Evolutionary conservation across 495 filamentous ascomycete species (phyloP).

Genomic region (Cenococcum geophilum): DNA sequence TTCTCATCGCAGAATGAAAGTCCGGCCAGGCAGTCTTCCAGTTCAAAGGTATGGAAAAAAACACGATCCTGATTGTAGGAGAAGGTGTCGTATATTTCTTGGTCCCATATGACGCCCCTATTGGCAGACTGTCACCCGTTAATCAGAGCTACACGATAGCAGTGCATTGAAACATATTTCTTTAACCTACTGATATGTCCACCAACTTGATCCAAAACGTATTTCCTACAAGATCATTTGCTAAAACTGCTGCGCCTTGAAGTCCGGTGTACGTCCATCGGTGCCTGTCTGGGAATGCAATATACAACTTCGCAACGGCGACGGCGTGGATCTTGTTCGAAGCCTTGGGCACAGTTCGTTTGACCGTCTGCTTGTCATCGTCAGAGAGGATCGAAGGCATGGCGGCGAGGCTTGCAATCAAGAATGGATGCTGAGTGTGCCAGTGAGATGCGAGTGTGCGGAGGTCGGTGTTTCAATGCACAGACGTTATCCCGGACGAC

Average conservation of each 20-base stretch:
- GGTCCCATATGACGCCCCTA: conserved; percentile 94
- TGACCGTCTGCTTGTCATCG: conserved; percentile 88
- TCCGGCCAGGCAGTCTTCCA: conserved; percentile 82
- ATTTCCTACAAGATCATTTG: conserved; percentile 88
- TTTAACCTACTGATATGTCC: conserved; percentile 74
- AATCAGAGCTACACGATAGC: background rate
- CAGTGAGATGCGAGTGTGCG: background rate
- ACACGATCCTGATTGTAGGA: conserved; percentile 90
- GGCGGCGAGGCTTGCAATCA: conserved; percentile 21
- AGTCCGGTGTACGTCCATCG: conserved; percentile 93
- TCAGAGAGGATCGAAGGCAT: conserved; percentile 89
- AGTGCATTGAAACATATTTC: background rate
- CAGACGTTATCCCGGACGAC: background rate
- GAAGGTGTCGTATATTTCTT: conserved; percentile 94
- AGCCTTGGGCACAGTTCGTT: conserved; percentile 81
- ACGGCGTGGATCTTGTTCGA: conserved; percentile 94
- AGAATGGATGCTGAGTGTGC: background rate
- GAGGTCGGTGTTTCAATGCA: background rate
- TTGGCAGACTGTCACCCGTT: conserved; percentile 54
- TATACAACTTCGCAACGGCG: conserved; percentile 88
- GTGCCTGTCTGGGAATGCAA: conserved; percentile 78
- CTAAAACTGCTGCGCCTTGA: conserved; percentile 87
- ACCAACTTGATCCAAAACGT: conserved; percentile 97
- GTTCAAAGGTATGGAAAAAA: conserved; percentile 96
- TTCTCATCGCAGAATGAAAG: conserved; percentile 93